phyloP scores from a whole-genome alignment of 1,284 basidiomycete species.

The Volvariella surrecta region DNA sequence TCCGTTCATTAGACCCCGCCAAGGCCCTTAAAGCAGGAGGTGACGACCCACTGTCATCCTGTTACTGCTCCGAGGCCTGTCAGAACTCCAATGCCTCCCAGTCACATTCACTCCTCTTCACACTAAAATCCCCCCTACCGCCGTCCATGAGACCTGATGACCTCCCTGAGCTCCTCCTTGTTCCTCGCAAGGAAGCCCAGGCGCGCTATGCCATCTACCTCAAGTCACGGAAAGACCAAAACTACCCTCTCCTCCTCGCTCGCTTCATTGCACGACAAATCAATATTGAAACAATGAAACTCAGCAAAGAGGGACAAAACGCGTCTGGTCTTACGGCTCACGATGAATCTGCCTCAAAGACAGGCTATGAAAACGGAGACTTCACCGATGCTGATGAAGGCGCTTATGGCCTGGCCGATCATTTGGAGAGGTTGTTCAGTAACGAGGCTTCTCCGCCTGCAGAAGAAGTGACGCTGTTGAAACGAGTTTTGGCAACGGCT shows the following conservation, averaged over 20 bases:
- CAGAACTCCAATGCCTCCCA: conserved; percentile 43
- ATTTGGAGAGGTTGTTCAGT: conserved; percentile 51
- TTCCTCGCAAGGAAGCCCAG: conserved; percentile 49
- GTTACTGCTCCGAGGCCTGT: conserved; percentile 69
- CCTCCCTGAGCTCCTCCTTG: conserved; percentile 28
- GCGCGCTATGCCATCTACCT: conserved; percentile 45
- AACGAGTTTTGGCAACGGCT: conserved; percentile 47
- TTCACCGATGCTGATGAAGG: conserved; percentile 40
- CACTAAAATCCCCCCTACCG: conserved; percentile 53
- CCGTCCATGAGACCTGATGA: too few relatives aligned
- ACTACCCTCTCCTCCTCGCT: conserved; percentile 50
- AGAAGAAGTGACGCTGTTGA: conserved; percentile 45
- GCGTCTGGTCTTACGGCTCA: conserved; percentile 13
- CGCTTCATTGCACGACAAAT: conserved; percentile 68
- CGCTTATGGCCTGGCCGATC: conserved; percentile 61
- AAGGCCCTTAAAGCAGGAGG: conserved; percentile 31
- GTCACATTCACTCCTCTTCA: conserved; percentile 64
- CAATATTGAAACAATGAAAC: conserved; percentile 51
- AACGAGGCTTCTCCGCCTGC: conserved; percentile 41
- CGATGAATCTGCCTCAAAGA: conserved; percentile 12
- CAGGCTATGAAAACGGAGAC: conserved; percentile 17
- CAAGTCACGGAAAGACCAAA: conserved; percentile 30
- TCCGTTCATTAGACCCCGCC: conserved; percentile 43
- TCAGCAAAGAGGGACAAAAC: conserved; percentile 23
- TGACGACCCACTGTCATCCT: conserved; percentile 43